These are phyloP conservation scores for Tetrahymena thermophila DNA, from an alignment of 73 alveolate genomes.

Conservation along the genomic window DNA sequence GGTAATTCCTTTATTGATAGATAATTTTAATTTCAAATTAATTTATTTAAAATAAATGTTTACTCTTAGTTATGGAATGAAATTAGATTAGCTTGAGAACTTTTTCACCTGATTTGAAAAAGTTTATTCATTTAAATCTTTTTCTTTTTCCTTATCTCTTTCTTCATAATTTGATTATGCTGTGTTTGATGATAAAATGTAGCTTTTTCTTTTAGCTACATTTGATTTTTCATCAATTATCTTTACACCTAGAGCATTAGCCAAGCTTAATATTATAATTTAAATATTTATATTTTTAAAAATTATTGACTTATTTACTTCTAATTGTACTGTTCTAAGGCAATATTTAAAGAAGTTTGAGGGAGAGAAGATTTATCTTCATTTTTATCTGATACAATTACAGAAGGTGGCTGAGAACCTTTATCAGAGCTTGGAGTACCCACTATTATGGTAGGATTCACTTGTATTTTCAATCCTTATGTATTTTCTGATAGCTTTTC, in stretches of 20 bases:
- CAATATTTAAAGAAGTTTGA: background rate
- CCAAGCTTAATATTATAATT: background rate
- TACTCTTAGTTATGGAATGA: background rate
- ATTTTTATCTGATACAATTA: background rate
- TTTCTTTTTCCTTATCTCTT: background rate
- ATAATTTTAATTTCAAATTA: too few species aligned
- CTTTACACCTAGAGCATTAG: background rate
- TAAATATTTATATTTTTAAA: background rate
- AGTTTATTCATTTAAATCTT: background rate
- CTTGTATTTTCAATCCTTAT: background rate
- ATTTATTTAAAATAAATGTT: too few species aligned
- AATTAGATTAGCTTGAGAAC: background rate
- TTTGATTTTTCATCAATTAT: background rate
- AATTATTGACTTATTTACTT: background rate
- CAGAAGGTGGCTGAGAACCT: background rate
- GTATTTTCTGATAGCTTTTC: background rate
- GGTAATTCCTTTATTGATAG: background rate
- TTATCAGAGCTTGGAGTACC: background rate
- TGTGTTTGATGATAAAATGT: background rate
- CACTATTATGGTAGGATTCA: background rate
- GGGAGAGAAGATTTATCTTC: background rate
- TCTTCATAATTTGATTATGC: background rate
- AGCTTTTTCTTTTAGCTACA: background rate
- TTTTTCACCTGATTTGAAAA: background rate
- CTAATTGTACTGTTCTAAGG: background rate